Evolutionary conservation across 148 eudicot species (phyloP).

Genomic region (Rhododendron ovatum): DNA sequence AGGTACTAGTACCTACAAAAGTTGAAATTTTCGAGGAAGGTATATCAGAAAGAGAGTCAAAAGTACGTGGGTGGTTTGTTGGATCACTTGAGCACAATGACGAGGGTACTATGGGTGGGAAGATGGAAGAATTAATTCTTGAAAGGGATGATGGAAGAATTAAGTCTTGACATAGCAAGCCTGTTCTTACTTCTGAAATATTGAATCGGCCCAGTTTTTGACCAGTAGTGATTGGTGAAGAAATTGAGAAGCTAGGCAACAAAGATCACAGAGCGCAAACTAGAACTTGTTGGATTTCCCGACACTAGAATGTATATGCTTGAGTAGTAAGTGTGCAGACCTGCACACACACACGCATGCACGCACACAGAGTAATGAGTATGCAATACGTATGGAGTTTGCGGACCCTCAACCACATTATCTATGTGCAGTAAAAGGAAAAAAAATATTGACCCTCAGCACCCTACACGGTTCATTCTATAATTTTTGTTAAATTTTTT

Average conservation of each 20-base stretch:
- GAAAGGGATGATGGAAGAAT: neutral
- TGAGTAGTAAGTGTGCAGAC: neutral
- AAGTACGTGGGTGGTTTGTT: neutral
- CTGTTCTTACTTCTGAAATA: neutral
- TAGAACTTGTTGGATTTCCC: neutral
- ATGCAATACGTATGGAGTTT: no score
- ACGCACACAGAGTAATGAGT: no score
- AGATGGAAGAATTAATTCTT: neutral
- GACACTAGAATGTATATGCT: neutral
- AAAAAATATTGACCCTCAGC: neutral
- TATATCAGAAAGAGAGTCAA: neutral
- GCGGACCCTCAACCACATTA: no score
- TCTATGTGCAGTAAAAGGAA: neutral
- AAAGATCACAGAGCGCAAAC: neutral
- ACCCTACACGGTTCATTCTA: neutral
- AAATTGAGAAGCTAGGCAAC: neutral
- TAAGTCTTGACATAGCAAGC: neutral
- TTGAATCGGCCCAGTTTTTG: neutral
- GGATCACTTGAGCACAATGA: neutral
- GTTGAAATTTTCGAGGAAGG: neutral
- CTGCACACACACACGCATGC: neutral
- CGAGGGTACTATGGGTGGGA: neutral
- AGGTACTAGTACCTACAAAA: neutral
- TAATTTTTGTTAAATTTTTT: neutral
- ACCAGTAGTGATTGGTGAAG: neutral